phyloP scores from a whole-genome alignment of 495 filamentous ascomycete genomes.

The Penicillium cosmopolitanum region DNA sequence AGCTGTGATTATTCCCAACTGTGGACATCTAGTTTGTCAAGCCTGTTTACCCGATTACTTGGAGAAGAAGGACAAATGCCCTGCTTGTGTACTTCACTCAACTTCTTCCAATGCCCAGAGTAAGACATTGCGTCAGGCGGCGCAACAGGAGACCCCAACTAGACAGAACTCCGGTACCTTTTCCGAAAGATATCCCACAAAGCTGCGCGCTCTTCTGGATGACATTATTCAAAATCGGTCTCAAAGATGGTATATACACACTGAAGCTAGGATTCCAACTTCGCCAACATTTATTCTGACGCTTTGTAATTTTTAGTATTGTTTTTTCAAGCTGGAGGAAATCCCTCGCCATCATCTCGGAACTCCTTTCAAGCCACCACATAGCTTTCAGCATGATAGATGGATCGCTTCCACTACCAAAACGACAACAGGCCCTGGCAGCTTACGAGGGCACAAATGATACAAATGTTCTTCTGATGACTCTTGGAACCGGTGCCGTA shows the following conservation, averaged over 20 bases:
- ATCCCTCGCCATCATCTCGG: neutral
- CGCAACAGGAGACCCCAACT: neutral
- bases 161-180: neutral
- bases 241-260: constrained; percentile 5
- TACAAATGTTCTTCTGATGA: constrained; percentile 8
- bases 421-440: neutral
- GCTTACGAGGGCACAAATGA: constrained; percentile 4
- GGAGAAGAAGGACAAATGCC: neutral
- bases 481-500: constrained; percentile 8
- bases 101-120: neutral
- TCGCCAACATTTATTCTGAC: neutral
- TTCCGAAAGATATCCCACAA: constrained; percentile 1
- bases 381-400: neutral
- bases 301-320: neutral
- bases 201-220: constrained; percentile 1
- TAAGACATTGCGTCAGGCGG: neutral
- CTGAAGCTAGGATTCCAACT: neutral
- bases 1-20: neutral
- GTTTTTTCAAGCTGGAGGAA: constrained; percentile 12
- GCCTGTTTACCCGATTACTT: neutral
- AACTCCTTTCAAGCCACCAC: neutral
- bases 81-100: neutral
- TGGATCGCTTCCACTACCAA: neutral
- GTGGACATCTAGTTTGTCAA: neutral
- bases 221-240: constrained; percentile 3